Percentiles rank a stretch among this genome's conserved stretches.
Evolutionary conservation across 495 filamentous ascomycete species (phyloP).

Genomic region (Aspergillus incahuasiensis): DNA sequence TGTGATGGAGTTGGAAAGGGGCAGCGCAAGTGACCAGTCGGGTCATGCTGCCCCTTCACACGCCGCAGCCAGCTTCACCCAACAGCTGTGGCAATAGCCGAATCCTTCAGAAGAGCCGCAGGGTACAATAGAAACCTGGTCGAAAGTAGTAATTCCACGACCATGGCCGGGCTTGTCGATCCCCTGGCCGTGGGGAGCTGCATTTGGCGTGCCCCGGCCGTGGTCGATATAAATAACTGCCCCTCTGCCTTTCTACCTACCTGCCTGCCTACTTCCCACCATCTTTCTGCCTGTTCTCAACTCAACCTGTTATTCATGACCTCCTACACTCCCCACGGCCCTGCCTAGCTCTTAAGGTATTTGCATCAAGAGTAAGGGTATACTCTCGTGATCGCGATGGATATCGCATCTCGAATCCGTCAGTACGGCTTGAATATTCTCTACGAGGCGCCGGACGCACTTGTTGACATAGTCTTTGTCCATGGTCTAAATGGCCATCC

Average conservation of each 20-base stretch:
- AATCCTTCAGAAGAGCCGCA: neutral
- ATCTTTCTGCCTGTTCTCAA: neutral
- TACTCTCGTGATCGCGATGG: constrained; percentile 15
- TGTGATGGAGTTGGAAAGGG: neutral
- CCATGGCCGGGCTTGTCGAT: neutral
- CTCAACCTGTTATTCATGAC: neutral
- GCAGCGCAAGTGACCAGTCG: neutral
- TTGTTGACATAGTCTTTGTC: constrained; percentile 62
- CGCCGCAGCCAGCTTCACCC: neutral
- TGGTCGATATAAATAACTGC: neutral
- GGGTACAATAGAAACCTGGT: neutral
- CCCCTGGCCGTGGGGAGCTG: neutral
- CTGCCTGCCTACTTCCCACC: neutral
- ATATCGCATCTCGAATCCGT: constrained; percentile 44
- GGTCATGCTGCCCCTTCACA: neutral
- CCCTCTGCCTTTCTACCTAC: neutral
- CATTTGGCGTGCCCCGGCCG: neutral
- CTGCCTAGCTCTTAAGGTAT: neutral
- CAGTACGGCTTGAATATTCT: constrained; percentile 67
- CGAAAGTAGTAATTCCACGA: neutral
- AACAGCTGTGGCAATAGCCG: neutral
- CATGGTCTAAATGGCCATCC: constrained; percentile 82
- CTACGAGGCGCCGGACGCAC: constrained; percentile 48
- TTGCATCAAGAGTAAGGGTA: neutral
- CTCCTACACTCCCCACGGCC: neutral